Conservation (phyloP, 1,284 basidiomycete genomes). For the Ustilago bromivora region DNA sequence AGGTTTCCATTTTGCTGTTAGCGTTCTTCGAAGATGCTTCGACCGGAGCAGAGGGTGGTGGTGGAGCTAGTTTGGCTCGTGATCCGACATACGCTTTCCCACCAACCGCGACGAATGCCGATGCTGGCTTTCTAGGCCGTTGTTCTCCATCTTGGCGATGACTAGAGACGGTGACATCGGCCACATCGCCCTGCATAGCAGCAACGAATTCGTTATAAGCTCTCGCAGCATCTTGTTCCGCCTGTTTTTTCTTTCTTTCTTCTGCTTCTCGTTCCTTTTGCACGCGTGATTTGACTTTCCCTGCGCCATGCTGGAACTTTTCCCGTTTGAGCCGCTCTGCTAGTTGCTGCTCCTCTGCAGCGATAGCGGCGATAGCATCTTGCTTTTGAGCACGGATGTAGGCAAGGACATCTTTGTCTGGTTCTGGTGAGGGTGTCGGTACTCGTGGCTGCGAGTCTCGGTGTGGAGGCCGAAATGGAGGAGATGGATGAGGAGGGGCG, state of each 20-base stretch:
- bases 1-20: not conserved
- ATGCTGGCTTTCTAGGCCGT: not conserved
- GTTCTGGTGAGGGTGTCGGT: slow-evolving; percentile 25
- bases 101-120: slow-evolving; percentile 50
- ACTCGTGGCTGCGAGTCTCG: not conserved
- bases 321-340: slow-evolving; percentile 43
- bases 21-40: not conserved
- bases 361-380: not conserved
- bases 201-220: slow-evolving; percentile 62
- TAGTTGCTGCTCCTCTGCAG: slow-evolving; percentile 12
- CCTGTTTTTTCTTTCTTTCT: slow-evolving; percentile 54
- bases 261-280: slow-evolving; percentile 60
- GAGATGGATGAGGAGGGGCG: not conserved
- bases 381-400: slow-evolving; percentile 39
- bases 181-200: slow-evolving; percentile 52
- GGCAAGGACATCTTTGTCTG: slow-evolving; percentile 42
- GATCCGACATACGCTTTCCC: slow-evolving; percentile 43
- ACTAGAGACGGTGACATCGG: not conserved
- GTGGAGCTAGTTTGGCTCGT: not conserved
- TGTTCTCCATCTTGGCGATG: not conserved
- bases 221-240: slow-evolving; percentile 47
- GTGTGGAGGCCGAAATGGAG: not conserved
- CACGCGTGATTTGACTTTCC: slow-evolving; percentile 48
- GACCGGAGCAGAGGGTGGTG: no score
- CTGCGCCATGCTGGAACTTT: slow-evolving; percentile 46